These are phyloP conservation scores for Trametes pubescens DNA, from an alignment of 1,284 basidiomycete species.

Conservation along the genomic window DNA sequence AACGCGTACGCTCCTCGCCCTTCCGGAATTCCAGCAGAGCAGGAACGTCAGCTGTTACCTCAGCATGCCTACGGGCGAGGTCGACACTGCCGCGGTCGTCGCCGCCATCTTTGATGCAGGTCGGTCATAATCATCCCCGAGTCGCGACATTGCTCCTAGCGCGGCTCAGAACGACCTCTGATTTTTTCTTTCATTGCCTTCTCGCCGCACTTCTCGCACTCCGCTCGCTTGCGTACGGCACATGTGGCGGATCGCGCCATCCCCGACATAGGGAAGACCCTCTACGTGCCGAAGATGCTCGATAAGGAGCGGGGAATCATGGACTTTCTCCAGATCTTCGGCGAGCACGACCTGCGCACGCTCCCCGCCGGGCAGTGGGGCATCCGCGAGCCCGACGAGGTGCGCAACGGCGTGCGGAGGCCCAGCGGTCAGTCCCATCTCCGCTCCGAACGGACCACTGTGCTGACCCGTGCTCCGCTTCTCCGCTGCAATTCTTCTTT, in stretches of 20 bases:
- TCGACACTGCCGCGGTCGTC: conserved; percentile 63
- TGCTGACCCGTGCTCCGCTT: conserved; percentile 7
- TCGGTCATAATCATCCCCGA: conserved; percentile 35
- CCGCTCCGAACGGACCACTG: conserved; percentile 11
- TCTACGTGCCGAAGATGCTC: conserved; percentile 77
- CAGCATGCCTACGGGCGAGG: conserved; percentile 78
- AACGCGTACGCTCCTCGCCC: conserved; percentile 56
- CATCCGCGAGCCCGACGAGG: conserved; percentile 69
- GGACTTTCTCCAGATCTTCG: conserved; percentile 71
- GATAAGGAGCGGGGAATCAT: conserved; percentile 56
- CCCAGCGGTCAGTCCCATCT: conserved; percentile 54
- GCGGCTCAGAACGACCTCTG: background rate
- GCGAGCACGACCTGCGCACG: conserved; percentile 60
- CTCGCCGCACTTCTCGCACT: background rate
- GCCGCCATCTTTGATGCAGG: conserved; percentile 57
- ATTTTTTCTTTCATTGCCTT: background rate
- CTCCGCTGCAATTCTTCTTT: conserved; percentile 5
- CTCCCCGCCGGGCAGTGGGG: conserved; percentile 74
- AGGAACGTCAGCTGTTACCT: conserved; percentile 74
- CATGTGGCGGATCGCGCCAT: background rate
- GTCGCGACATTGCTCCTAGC: conserved; percentile 26
- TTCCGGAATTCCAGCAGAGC: conserved; percentile 54
- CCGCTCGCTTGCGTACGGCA: background rate
- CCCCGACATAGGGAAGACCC: conserved; percentile 57
- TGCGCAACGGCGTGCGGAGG: conserved; percentile 54